Evolutionary conservation across 345 rosid genomes (phyloP), one percentile per base, ranked within the genome.

Genomic region (Syzygium aromaticum): DNA sequence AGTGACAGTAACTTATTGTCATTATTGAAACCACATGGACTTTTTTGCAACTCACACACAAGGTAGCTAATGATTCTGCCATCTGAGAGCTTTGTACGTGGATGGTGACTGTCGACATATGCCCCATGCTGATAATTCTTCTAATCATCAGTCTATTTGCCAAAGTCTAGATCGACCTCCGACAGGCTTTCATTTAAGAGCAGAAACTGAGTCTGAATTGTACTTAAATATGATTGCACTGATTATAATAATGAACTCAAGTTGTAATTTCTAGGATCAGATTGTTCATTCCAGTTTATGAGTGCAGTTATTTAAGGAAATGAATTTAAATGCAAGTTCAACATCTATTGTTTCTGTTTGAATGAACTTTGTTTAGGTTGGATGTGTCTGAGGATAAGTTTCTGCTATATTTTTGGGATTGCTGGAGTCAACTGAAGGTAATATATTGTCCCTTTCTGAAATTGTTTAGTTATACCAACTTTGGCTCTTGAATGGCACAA

Each of bases 301-400:
- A 73, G 13, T 73, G 25, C 33, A 73, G 80, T 73, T 73, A 19
- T 19, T 19, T 67, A 33, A 33, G 25, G 49, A 19, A 33, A 73
- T 11, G 33, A n/a, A 61, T 61, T 61, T 61, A 61, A 61, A 27
- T 61, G 49, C 80, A 73, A 25, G 38, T 46, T 84, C 52, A 52
- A 28, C 61, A 43, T 40, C 49, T 52, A 21, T 38, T 57, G 28
- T 33, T 19, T 23, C 43, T 88, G 49, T 53, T 46, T 38, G 12
- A 89, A 38, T 77, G 84, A 90, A 82, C 51, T 84, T 86, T 91
- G 88, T 90, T 85, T 92, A 97, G 98, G 86, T 89, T 94, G 93
- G 97, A 97, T 56, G 92, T 97, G 90, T 92, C 97, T 30, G 95
- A 95, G 92, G 99, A 94, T 57, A 97, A 96, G 86, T 97, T 97